Conservation (phyloP, 192 early-diverging fungal species). For the Backusella psychrophila region DNA sequence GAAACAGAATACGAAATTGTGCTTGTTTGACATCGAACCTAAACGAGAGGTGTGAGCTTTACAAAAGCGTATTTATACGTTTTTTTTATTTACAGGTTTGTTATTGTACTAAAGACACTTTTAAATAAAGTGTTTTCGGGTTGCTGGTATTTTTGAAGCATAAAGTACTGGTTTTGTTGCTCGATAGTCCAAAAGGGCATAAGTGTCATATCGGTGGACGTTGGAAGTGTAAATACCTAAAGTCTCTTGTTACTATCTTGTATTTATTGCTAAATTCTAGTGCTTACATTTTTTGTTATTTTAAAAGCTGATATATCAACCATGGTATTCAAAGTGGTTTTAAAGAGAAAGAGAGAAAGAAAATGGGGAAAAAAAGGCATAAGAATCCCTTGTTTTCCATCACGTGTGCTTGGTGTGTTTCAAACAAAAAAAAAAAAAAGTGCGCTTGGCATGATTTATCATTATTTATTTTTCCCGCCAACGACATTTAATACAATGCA, state of each 20-base stretch:
- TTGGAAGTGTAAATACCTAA: conserved; percentile 45
- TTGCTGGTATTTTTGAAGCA: conserved; percentile 65
- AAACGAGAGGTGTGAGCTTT: not conserved
- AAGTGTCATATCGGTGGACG: conserved; percentile 42
- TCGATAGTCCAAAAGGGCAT: conserved; percentile 68
- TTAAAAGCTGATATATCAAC: not conserved
- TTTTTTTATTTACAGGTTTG: conserved; percentile 67
- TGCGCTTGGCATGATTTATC: not conserved
- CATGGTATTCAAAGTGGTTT: not conserved
- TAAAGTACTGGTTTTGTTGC: conserved; percentile 57
- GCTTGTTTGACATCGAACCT: conserved; percentile 90
- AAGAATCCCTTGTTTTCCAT: not conserved
- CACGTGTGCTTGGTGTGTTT: not conserved
- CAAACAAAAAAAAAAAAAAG: not conserved
- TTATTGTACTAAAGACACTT: conserved; percentile 81
- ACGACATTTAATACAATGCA: not conserved
- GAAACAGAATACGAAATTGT: conserved; percentile 82
- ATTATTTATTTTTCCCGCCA: not conserved
- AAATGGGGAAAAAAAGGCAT: not conserved
- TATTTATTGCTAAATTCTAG: not conserved
- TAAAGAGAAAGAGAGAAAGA: not conserved
- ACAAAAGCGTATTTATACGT: not conserved
- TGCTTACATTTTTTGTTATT: conserved; percentile 3
- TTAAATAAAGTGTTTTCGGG: conserved; percentile 54
- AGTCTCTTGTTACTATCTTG: not conserved